phyloP scores from a whole-genome alignment of 352 stramenopile species.

The Globisporangium takayamanum region DNA sequence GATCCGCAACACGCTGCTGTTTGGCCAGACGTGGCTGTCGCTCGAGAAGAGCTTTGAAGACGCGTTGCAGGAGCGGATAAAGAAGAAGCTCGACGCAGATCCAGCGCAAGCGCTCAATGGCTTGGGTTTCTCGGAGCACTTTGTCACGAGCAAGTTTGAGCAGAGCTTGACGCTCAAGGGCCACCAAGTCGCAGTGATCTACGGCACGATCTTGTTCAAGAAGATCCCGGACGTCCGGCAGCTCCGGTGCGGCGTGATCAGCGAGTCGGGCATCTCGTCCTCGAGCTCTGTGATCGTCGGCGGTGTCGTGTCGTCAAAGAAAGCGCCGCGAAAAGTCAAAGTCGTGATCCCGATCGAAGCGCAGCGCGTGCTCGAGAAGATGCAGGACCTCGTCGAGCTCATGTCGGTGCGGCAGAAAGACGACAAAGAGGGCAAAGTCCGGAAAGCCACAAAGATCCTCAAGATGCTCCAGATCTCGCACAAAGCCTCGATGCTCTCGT shows the following conservation, averaged over 20 bases:
- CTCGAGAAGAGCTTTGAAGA: constrained; percentile 88
- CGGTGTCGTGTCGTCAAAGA: constrained; percentile 49
- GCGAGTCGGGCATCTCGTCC: constrained; percentile 82
- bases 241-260: constrained; percentile 82
- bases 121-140: constrained; percentile 59
- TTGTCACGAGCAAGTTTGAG: constrained; percentile 83
- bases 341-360: constrained; percentile 82
- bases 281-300: constrained; percentile 86
- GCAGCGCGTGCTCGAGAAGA: constrained; percentile 85
- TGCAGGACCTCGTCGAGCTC: constrained; percentile 82
- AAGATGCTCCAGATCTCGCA: constrained; percentile 88
- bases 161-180: constrained; percentile 83
- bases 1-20: constrained; percentile 80
- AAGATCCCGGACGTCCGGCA: constrained; percentile 85
- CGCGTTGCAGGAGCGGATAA: constrained; percentile 79
- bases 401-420: constrained; percentile 87
- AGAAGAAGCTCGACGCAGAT: constrained; percentile 61
- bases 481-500: constrained; percentile 87
- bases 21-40: constrained; percentile 85
- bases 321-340: constrained; percentile 57
- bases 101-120: constrained; percentile 33
- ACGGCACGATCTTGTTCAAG: constrained; percentile 86
- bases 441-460: constrained; percentile 86
- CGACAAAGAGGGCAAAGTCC: constrained; percentile 87
- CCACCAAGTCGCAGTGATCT: constrained; percentile 82